Conservation (phyloP, 306 rosid genomes). For the Dicorynia guianensis region DNA sequence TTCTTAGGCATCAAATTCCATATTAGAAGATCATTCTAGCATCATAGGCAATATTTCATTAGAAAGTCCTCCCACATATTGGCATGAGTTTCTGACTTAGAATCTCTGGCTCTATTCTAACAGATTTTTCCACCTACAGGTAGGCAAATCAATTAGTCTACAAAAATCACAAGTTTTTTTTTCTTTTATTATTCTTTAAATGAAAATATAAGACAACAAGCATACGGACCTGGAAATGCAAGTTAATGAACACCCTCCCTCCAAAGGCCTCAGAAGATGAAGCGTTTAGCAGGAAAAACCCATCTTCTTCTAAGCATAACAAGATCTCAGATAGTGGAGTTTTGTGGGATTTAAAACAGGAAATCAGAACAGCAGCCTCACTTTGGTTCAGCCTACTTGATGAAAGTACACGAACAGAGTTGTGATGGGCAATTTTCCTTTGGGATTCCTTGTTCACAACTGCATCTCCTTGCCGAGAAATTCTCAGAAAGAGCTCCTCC, state of each 20-base stretch:
- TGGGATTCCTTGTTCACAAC: not conserved
- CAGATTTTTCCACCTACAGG: conserved; percentile 32
- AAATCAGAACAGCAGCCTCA: conserved; percentile 50
- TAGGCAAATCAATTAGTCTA: not conserved
- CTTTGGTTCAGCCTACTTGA: conserved; percentile 35
- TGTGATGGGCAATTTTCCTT: not conserved
- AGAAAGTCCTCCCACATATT: not conserved
- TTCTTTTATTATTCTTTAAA: too few species aligned
- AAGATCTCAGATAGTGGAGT: conserved; percentile 45
- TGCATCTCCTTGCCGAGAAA: conserved; percentile 35
- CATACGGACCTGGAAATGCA: conserved; percentile 51
- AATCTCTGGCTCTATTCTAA: conserved; percentile 25
- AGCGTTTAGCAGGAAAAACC: conserved; percentile 45
- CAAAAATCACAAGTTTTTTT: too few species aligned
- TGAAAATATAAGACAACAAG: too few species aligned
- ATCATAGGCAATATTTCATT: too few species aligned
- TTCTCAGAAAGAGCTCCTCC: conserved; percentile 41
- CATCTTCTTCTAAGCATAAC: conserved; percentile 49
- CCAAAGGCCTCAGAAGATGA: conserved; percentile 55
- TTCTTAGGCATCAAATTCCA: too few species aligned
- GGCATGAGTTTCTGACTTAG: conserved; percentile 26
- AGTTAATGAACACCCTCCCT: conserved; percentile 48
- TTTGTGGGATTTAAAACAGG: conserved; percentile 19
- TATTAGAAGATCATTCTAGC: too few species aligned
- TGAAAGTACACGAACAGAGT: conserved; percentile 39